Base-by-base conservation (phyloP, 805 yeast species). In the Wickerhamomyces ciferrii region DNA sequence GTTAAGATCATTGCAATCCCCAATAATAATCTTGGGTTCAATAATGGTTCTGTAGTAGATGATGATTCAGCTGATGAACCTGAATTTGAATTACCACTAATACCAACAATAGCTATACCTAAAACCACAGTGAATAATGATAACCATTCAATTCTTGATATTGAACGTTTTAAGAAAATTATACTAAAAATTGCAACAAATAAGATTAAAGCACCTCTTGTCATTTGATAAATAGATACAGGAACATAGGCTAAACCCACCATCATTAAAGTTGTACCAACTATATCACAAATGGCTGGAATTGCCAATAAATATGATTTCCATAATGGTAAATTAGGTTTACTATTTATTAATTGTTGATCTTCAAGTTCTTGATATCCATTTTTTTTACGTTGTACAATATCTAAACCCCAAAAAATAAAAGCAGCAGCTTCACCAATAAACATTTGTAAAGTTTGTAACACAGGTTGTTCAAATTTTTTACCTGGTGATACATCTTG, bases 371-470 rank as follows among this genome's bases (percentile, higher is more conserved):
- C 34, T n/a, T 17, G 27, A 34, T 34, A 18, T 18, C 13, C 37
- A 18, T 18, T 32, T 14, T 25, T 55, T 45, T 29, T 32, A 2
- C 6, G 23, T 2, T 17, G 15, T n/a, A 27, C 42, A 8, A 62
- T 61, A 24, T 63, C 37, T 36, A 65, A 48, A 51, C 57, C 59
- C 51, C 68, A 74, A 18, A 73, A 72, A 7, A 74, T 38, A 62
- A 71, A 74, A 43, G 81, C 75, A 23, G 66, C 62, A 34, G 78
- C 63, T 58, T 87, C 95, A 21, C 91, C 95, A 5, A 84, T 60
- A 57, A 87, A 86, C 94, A 87, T 87, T 63, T 87, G 92, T 18
- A 84, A 65, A 2, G 94, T 82, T 60, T 87, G 94, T 32, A 87
- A 60, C 8, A 83, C 88, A 0, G 95, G 94, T 65, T 86, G 91